Base-by-base conservation (phyloP, 345 rosid species). In the Acer yangbiense region DNA sequence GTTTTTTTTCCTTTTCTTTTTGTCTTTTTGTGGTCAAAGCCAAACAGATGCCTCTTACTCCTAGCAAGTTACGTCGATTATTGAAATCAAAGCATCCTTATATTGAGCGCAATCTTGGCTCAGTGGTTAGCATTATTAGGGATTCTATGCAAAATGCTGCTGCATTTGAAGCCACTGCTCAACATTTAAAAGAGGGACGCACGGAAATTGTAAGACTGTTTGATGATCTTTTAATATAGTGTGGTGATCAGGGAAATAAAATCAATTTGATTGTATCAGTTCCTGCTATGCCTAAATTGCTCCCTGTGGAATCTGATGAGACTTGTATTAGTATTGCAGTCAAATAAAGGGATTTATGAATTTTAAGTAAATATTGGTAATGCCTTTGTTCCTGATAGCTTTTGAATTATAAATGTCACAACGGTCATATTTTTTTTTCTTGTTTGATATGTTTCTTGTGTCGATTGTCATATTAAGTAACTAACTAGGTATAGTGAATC, bases 11-110 rank as follows among this genome's bases (percentile, higher is more conserved):
- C 64, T 9, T 57, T 44, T 39, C 44, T 70, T 46, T 18, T 48
- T 74, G 65, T 41, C 62, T 29, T 77, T 73, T 69, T 67, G 77
- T 73, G 73, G 62, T 32, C 80, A 89, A 79, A 95, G 99, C 97
- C 75, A 93, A 87, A 83, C 87, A 93, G 78, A 91, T 93, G 96
- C 98, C 98, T 71, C 79, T 87, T 79, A 85, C 86, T 65, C 76
- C 84, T 67, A 80, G 80, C 70, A 85, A 87, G 85, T 86, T 93
- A 78, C 94, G 81, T 44, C 88, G 87, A 67, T 39, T 82, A 72
- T 73, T 93, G 82, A 91, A 90, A 77, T 78, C 92, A 66, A 89
- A 86, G 85, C 92, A 83, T 80, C 85, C 90, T 11, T 95, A 87
- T 85, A 75, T 92, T 46, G 97, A 93, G 78, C 88, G 90, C 61